A percentile compares a stretch with the other conserved stretches of the same genome.
Conservation (phyloP, 371 early-diverging fungal genomes). For the Actinomortierella ambigua region DNA sequence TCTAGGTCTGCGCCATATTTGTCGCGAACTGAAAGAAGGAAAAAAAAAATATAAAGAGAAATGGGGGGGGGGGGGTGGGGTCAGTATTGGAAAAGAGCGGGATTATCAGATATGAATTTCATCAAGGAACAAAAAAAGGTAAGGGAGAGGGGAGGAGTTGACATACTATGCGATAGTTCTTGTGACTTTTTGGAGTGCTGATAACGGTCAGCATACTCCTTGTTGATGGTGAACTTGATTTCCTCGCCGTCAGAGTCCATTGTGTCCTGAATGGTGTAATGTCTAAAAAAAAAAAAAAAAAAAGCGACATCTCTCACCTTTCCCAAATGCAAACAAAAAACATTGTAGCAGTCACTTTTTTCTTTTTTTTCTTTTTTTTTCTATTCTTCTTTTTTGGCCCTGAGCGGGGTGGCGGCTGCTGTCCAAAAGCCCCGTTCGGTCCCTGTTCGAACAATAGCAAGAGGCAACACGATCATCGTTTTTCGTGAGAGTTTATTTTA, state of each 20-base stretch:
- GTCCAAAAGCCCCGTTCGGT: too few species aligned
- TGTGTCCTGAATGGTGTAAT: background rate
- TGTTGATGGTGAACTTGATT: slow-evolving; percentile 56
- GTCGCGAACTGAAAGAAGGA: slow-evolving; percentile 52
- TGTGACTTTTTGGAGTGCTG: slow-evolving; percentile 66
- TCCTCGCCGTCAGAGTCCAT: slow-evolving; percentile 33
- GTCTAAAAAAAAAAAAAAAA: background rate
- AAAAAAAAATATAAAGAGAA: background rate
- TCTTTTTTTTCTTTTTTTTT: background rate
- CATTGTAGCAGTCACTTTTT: background rate
- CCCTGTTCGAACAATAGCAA: too few species aligned
- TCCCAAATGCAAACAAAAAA: background rate
- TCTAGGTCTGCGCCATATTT: slow-evolving; percentile 56
- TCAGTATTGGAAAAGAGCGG: background rate
- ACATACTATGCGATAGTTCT: slow-evolving; percentile 65
- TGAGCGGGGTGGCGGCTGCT: too few species aligned
- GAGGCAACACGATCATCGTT: too few species aligned
- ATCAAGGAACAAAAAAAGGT: background rate
- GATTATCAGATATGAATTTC: background rate
- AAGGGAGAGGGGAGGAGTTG: background rate
- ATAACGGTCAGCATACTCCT: slow-evolving; percentile 65
- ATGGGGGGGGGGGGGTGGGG: background rate
- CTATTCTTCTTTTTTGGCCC: too few species aligned
- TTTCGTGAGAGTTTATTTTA: too few species aligned
- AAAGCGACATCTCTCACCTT: too few species aligned